A percentile compares a stretch with the other conserved stretches of the same genome.
Conservation (phyloP, 2,329 filamentous ascomycete genomes). For the Epichloe baconii region DNA sequence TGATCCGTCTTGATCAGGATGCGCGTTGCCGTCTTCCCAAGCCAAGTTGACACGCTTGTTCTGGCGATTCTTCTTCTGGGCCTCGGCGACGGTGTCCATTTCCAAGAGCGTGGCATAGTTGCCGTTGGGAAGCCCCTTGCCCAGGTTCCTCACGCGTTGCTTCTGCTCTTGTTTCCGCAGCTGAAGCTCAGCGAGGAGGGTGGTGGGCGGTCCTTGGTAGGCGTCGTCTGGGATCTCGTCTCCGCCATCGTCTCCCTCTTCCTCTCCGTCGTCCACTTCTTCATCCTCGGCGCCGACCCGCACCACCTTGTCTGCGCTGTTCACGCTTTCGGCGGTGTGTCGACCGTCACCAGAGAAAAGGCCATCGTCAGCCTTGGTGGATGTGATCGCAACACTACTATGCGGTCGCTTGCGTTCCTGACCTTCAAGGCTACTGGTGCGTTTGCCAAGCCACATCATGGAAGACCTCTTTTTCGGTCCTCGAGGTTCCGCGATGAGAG, state of each 20-base stretch:
- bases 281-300: slow-evolving; percentile 15
- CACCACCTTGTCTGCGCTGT: slow-evolving; percentile 6
- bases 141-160: slow-evolving; percentile 53
- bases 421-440: slow-evolving; percentile 18
- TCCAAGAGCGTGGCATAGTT: slow-evolving; percentile 84
- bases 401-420: slow-evolving; percentile 15
- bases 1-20: slow-evolving; percentile 29
- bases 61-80: slow-evolving; percentile 63
- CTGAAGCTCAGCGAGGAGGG: slow-evolving; percentile 82
- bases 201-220: slow-evolving; percentile 67
- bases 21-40: slow-evolving; percentile 62
- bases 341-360: not conserved
- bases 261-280: slow-evolving; percentile 12
- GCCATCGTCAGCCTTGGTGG: slow-evolving; percentile 9
- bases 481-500: slow-evolving; percentile 12
- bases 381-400: slow-evolving; percentile 13
- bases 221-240: slow-evolving; percentile 34
- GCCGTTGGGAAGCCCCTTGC: slow-evolving; percentile 53
- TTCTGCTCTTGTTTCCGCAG: slow-evolving; percentile 82
- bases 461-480: slow-evolving; percentile 35
- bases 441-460: slow-evolving; percentile 34
- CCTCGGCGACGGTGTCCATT: slow-evolving; percentile 78
- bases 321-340: not conserved
- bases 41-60: slow-evolving; percentile 71
- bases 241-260: slow-evolving; percentile 26